Evolutionary conservation across 495 filamentous ascomycete species (phyloP).

Genomic region (Aspergillus homomorphus): DNA sequence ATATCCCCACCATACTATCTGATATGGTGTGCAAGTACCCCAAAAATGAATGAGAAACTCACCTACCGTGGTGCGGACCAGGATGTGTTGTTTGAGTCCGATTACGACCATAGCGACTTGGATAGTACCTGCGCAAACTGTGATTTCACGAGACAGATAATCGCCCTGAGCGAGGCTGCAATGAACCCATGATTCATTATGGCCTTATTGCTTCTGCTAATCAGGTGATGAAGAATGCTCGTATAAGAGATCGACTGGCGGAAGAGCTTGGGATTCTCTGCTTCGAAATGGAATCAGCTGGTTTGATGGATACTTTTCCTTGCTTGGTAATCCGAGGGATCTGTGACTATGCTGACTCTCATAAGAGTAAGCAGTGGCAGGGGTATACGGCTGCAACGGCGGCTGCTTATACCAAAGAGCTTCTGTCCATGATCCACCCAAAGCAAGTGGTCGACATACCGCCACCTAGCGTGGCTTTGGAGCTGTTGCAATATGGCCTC

Average conservation of each 20-base stretch:
- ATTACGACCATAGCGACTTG: conserved; percentile 21
- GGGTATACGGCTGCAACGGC: conserved; percentile 29
- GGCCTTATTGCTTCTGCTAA: conserved; percentile 21
- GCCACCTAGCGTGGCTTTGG: not conserved
- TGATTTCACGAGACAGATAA: not conserved
- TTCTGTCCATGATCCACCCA: conserved; percentile 14
- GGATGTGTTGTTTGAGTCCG: conserved; percentile 30
- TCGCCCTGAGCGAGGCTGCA: not conserved
- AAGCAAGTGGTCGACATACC: not conserved
- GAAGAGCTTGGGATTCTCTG: conserved; percentile 29
- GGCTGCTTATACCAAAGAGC: conserved; percentile 30
- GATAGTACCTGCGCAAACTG: not conserved
- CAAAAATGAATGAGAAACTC: conserved; percentile 23
- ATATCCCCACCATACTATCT: conserved; percentile 19
- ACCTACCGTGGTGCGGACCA: conserved; percentile 14
- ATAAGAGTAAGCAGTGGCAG: conserved; percentile 39
- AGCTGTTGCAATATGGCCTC: not conserved
- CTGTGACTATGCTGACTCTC: conserved; percentile 37
- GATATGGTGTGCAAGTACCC: conserved; percentile 14
- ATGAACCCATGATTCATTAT: conserved; percentile 13
- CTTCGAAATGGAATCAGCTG: conserved; percentile 50
- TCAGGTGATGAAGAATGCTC: conserved; percentile 17
- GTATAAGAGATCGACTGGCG: conserved; percentile 16
- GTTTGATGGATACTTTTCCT: conserved; percentile 30
- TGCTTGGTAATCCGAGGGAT: conserved; percentile 35